These are phyloP conservation scores for Plasmodium gallinaceum DNA, from an alignment of 169 alveolate species.

Conservation along the genomic window DNA sequence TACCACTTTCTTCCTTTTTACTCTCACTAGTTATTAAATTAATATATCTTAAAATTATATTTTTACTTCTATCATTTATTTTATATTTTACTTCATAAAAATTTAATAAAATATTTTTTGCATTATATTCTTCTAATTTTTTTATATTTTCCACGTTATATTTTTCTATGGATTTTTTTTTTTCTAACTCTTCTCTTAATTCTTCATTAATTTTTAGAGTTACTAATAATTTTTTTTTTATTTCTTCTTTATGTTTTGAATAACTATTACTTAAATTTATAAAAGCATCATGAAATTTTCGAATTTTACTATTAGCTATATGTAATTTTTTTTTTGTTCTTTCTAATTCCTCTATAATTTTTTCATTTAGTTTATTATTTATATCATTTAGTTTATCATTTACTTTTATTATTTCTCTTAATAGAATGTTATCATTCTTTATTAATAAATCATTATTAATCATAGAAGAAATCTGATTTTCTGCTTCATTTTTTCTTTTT, in stretches of 20 bases:
- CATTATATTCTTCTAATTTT: slow-evolving; percentile 9
- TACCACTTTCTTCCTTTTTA: background rate
- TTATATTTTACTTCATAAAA: slow-evolving; percentile 59
- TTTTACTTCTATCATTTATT: background rate
- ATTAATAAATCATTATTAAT: slow-evolving; percentile 24
- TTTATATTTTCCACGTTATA: slow-evolving; percentile 21
- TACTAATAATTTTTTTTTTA: slow-evolving; percentile 23
- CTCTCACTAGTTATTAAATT: background rate
- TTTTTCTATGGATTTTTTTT: slow-evolving; percentile 42
- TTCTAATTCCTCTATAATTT: slow-evolving; percentile 21
- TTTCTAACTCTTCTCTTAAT: slow-evolving; percentile 25
- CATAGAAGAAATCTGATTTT: slow-evolving; percentile 26
- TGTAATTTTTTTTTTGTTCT: slow-evolving; percentile 15
- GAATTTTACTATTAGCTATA: slow-evolving; percentile 38
- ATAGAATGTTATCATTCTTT: slow-evolving; percentile 30
- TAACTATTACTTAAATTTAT: slow-evolving; percentile 18
- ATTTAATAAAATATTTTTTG: slow-evolving; percentile 19
- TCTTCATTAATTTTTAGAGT: slow-evolving; percentile 31
- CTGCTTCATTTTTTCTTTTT: slow-evolving; percentile 50
- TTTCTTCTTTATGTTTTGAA: slow-evolving; percentile 40
- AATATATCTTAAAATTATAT: background rate
- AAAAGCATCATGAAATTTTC: slow-evolving; percentile 25
- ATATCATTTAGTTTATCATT: slow-evolving; percentile 47
- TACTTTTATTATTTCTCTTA: slow-evolving; percentile 50
- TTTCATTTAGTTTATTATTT: slow-evolving; percentile 34